Conservation (phyloP, 306 rosid genomes). For the Trifolium repens region DNA sequence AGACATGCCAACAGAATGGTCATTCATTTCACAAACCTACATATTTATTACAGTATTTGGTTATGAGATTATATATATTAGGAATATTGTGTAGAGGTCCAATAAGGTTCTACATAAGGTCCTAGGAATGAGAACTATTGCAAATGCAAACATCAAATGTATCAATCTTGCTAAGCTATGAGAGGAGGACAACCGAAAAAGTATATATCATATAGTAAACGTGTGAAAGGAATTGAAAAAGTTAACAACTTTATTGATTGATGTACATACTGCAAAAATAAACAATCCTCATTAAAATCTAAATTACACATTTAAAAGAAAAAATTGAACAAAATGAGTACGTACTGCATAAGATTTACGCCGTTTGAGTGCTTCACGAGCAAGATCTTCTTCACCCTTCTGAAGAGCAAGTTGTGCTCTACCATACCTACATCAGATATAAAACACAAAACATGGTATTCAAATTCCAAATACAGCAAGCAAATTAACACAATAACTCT, state of each 20-base stretch:
- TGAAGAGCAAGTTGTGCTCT: constrained; percentile 93
- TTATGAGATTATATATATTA: constrained; percentile 9
- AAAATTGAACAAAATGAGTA: constrained; percentile 32
- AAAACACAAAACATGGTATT: constrained; percentile 28
- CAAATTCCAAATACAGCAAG: constrained; percentile 3
- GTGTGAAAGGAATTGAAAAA: constrained; percentile 9
- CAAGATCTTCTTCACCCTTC: constrained; percentile 95
- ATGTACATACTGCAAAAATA: constrained; percentile 9
- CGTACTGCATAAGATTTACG: constrained; percentile 90
- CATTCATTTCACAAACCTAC: constrained; percentile 27
- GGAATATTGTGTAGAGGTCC: constrained; percentile 7
- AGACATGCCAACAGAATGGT: constrained; percentile 14
- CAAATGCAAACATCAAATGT: constrained; percentile 32
- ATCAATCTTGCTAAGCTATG: constrained; percentile 14
- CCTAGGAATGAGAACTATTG: constrained; percentile 20
- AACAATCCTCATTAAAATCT: constrained; percentile 9
- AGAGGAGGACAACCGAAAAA: constrained; percentile 7
- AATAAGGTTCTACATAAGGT: constrained; percentile 24
- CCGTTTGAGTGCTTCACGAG: constrained; percentile 96
- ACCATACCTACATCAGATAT: constrained; percentile 65
- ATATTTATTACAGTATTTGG: background rate
- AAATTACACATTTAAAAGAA: constrained; percentile 31
- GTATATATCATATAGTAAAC: background rate
- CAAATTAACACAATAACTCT: constrained; percentile 29
- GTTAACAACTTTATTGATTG: constrained; percentile 14